Conservation (phyloP, 306 rosid species). For the Fagus crenata region DNA sequence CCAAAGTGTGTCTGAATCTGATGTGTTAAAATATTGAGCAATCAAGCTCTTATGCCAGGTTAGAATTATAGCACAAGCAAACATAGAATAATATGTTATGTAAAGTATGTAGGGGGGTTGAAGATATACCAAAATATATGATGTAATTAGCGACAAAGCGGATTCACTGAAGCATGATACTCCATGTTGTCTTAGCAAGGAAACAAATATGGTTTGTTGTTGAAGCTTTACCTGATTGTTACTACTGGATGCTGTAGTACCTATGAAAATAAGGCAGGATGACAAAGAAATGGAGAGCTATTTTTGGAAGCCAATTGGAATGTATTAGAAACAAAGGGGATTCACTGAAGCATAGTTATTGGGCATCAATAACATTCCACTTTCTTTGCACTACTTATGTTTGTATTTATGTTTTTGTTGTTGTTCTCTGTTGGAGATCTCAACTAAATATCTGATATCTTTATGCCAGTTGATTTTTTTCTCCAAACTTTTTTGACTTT, state of each 20-base stretch:
- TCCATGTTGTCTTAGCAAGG: conserved; percentile 4
- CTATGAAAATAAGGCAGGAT: neutral
- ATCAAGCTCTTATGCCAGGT: no score
- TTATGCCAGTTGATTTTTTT: neutral
- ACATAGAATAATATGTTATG: no score
- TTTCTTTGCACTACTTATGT: neutral
- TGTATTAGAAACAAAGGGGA: neutral
- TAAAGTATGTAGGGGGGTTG: no score
- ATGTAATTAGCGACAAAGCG: no score
- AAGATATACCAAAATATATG: no score
- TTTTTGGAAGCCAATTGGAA: neutral
- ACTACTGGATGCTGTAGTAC: neutral
- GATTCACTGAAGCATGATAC: neutral
- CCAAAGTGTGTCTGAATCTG: no score
- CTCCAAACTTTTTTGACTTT: neutral
- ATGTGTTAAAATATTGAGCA: no score
- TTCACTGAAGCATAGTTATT: neutral
- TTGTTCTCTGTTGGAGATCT: neutral
- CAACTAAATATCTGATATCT: conserved; percentile 13
- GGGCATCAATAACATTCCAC: neutral
- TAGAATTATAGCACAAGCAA: no score
- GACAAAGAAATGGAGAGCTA: neutral
- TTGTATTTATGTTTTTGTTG: neutral
- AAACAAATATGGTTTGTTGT: neutral
- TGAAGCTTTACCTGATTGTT: neutral